phyloP scores from a whole-genome alignment of 2,329 filamentous ascomycete species.

The Volutella citrinella region DNA sequence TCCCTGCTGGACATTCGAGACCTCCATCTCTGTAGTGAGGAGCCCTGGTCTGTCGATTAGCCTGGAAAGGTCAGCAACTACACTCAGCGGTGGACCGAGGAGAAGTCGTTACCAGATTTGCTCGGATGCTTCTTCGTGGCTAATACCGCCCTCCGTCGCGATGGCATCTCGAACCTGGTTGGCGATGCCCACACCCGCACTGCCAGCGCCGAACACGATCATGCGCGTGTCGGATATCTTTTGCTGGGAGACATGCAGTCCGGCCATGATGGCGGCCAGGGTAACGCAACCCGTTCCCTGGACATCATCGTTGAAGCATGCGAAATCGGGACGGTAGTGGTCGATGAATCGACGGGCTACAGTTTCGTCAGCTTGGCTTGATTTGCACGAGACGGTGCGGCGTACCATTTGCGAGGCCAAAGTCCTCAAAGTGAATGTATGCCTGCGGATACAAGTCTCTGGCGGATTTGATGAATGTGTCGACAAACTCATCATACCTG shows the following conservation, averaged over 20 bases:
- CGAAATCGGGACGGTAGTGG: constrained; percentile 66
- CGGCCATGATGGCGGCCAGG: constrained; percentile 76
- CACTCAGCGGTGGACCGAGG: too few species aligned
- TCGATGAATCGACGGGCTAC: constrained; percentile 71
- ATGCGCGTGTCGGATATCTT: constrained; percentile 67
- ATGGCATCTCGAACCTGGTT: constrained; percentile 83
- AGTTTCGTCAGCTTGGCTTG: neutral
- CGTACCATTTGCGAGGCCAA: constrained; percentile 69
- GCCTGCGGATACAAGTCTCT: constrained; percentile 71
- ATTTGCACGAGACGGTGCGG: neutral
- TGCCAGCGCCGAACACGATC: constrained; percentile 76
- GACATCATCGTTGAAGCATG: constrained; percentile 90
- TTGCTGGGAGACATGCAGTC: constrained; percentile 64
- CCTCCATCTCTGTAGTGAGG: constrained; percentile 59
- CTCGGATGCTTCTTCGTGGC: constrained; percentile 69
- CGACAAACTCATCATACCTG: constrained; percentile 74
- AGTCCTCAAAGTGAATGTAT: constrained; percentile 89
- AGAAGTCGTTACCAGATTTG: constrained; percentile 88
- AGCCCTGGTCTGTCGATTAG: constrained; percentile 80
- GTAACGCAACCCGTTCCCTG: constrained; percentile 89
- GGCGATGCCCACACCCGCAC: constrained; percentile 80
- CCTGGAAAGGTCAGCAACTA: too few species aligned
- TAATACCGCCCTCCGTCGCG: constrained; percentile 61
- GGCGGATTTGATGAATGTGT: constrained; percentile 67
- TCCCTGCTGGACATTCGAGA: constrained; percentile 64